These are phyloP conservation scores for Lolium perenne DNA, from an alignment of 176 grass and related monocot species.

Conservation along the genomic window DNA sequence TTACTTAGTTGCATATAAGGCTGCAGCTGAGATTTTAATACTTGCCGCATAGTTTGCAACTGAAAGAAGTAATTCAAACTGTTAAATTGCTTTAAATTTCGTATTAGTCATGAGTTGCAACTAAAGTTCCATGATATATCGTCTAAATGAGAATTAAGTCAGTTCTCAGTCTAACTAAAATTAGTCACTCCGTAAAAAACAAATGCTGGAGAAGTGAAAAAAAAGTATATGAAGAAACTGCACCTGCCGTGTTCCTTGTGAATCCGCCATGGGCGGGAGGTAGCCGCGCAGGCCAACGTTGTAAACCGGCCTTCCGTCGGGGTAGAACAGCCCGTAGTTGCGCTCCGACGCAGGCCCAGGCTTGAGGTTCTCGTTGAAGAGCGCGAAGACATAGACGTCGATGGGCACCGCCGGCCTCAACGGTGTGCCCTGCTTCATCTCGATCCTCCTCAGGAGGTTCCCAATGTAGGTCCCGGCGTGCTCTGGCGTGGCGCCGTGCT, in stretches of 20 bases:
- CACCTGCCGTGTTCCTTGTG: constrained; percentile 17
- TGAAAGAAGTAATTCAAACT: too few species aligned
- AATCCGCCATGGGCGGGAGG: constrained; percentile 27
- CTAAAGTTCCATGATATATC: too few species aligned
- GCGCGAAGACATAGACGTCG: constrained; percentile 81
- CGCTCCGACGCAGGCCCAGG: constrained; percentile 73
- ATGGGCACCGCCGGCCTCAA: constrained; percentile 63
- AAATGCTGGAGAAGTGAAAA: too few species aligned
- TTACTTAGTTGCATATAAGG: too few species aligned
- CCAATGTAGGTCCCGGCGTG: constrained; percentile 69
- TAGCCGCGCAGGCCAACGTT: constrained; percentile 36
- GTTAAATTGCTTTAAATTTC: too few species aligned
- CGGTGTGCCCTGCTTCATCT: constrained; percentile 73
- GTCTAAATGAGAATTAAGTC: too few species aligned
- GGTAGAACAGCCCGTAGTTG: constrained; percentile 81
- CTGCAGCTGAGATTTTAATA: too few species aligned
- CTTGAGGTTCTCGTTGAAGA: constrained; percentile 86
- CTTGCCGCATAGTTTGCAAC: too few species aligned
- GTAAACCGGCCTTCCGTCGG: constrained; percentile 68
- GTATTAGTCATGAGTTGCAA: too few species aligned
- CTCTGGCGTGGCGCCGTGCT: constrained; percentile 64
- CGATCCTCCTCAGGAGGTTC: constrained; percentile 65
- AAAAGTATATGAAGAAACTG: not conserved
- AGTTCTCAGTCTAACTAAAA: too few species aligned
- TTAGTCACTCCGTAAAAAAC: too few species aligned